Evolutionary conservation across 306 rosid genomes (phyloP).

Genomic region (Castanea sativa): DNA sequence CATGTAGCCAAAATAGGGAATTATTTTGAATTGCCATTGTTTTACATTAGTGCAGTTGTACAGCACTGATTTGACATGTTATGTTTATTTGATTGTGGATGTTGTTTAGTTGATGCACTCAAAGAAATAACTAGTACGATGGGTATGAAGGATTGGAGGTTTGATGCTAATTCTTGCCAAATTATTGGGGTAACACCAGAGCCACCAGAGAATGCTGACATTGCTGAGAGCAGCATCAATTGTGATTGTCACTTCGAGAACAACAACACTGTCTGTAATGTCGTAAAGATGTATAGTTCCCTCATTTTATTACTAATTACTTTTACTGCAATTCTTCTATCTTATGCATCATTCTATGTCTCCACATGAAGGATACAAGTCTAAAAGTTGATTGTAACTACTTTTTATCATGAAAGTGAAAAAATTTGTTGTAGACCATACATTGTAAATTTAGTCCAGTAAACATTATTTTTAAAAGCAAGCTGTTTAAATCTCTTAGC

Average conservation of each 20-base stretch:
- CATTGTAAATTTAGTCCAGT: background rate
- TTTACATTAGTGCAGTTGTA: background rate
- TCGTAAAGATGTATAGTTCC: slow-evolving; percentile 59
- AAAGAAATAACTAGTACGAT: slow-evolving; percentile 53
- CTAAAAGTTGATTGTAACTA: too few relatives aligned
- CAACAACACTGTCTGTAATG: slow-evolving; percentile 52
- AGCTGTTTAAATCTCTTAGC: background rate
- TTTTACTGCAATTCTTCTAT: slow-evolving; percentile 1
- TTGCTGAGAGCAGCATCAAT: slow-evolving; percentile 19
- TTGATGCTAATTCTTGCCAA: slow-evolving; percentile 54
- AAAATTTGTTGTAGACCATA: background rate
- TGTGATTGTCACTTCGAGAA: slow-evolving; percentile 56
- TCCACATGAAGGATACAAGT: background rate
- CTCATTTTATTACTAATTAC: slow-evolving; percentile 18
- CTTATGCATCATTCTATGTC: background rate
- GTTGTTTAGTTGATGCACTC: slow-evolving; percentile 66
- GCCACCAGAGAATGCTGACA: slow-evolving; percentile 29
- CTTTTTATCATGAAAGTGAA: too few relatives aligned
- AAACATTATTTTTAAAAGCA: background rate
- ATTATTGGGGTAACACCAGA: slow-evolving; percentile 52
- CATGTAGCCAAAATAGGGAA: background rate
- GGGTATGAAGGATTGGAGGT: slow-evolving; percentile 74
- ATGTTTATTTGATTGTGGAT: slow-evolving; percentile 16
- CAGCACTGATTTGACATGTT: slow-evolving; percentile 2
- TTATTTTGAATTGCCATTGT: background rate